A percentile compares a stretch with the other conserved stretches of the same genome.
These are phyloP conservation scores for Phialophora macrospora DNA, from an alignment of 2,329 filamentous ascomycete species.

Conservation along the genomic window DNA sequence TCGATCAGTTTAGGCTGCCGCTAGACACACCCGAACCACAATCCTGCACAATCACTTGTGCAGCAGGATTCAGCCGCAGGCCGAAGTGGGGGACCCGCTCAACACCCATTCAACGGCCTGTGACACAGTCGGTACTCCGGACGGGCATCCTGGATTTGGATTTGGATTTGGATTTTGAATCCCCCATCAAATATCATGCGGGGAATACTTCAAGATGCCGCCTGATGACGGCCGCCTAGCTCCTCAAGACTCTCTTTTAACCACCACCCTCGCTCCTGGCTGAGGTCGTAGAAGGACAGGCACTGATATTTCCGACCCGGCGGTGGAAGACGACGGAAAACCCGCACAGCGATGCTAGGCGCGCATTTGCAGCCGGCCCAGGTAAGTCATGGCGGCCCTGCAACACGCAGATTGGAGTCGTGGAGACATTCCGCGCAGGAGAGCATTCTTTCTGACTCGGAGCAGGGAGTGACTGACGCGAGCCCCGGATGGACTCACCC, in stretches of 20 bases:
- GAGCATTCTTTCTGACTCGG: background rate
- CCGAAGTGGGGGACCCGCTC: background rate
- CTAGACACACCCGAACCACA: background rate
- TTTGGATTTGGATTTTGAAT: background rate
- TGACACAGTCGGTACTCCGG: no score
- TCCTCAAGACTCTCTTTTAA: background rate
- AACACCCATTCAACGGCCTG: no score
- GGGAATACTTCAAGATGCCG: background rate
- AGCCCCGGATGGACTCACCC: background rate
- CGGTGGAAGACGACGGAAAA: background rate
- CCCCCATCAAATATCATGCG: background rate
- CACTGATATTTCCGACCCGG: background rate
- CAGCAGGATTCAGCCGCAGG: background rate
- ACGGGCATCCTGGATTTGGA: background rate
- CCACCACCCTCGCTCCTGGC: background rate
- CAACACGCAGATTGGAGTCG: background rate
- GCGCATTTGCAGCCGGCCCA: background rate
- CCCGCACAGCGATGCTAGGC: background rate
- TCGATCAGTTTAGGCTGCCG: background rate
- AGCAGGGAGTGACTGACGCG: background rate
- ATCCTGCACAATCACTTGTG: no score
- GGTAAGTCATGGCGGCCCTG: background rate
- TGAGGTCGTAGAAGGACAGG: no score
- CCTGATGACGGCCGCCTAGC: background rate
- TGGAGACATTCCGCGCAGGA: no score